Base-by-base conservation (phyloP, 2,329 filamentous ascomycete genomes). In the Coniosporium tulheliwenetii region DNA sequence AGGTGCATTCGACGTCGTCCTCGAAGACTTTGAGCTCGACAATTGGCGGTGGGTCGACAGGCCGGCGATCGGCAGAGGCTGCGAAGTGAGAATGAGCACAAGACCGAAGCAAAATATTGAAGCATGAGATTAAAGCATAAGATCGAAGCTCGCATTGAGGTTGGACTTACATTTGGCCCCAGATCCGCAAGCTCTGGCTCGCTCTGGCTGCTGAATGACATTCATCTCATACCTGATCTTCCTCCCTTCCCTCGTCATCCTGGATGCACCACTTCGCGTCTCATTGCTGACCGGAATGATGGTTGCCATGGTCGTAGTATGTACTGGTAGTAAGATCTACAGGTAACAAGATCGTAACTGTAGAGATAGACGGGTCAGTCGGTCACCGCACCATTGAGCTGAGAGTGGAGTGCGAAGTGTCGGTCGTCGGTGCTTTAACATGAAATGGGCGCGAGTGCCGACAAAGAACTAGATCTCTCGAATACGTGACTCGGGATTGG, bases 151-250 rank as follows among this genome's bases (percentile, higher is more conserved):
- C 10, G 4, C n/a, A 36, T 50, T 12, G 36, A 12, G 8, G 36
- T 19, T 7, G 13, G 13, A 12, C 80, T 63, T 71, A 93, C 85
- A 93, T 66, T 96, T 96, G 41, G 85, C 85, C 44, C 91, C 91
- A 41, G 86, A 87, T 54, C 91, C 91, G 60, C 91, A 98, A 41
- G 91, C 91, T 67, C 91, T 76, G 39, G 91, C 89, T 53, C 87
- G 83, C 64, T 93, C 82, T 14, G 91, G 91, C 59, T 96, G 85
- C 63, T 98, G 91, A 52, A 95, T 79, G 42, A 96, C 86, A 44
- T 75, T 77, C 60, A 96, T 68, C 48, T 74, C 70, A 61, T 96
- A 96, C 55, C 77, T 85, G 49, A 95, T 73, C 47, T 70, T 77
- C 50, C 83, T 77, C 46, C 84, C 84, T 51, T 81, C 79, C 51